Base-by-base conservation (phyloP, 192 early-diverging fungal genomes). In the Linderina pennispora region DNA sequence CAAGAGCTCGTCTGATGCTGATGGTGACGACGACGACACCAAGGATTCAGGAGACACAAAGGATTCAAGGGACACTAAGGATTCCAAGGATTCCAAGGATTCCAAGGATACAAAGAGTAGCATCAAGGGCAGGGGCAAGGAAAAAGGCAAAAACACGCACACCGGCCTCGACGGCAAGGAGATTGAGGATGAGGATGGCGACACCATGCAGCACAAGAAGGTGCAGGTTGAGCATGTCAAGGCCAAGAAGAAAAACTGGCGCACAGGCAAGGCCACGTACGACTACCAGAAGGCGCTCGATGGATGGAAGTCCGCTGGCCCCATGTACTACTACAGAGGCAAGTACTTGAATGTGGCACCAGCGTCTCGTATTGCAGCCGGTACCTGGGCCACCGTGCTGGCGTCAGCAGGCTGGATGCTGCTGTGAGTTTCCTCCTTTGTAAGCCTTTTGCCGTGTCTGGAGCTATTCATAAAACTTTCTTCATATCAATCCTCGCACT, bases 231-330 rank as follows among this genome's bases (percentile, higher is more conserved):
- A 70, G 50, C 66, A 70, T 23, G 48, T 70, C 2, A 31, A 70
- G 44, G 66, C 66, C 23, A 58, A 54, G 36, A 48, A 56, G 47
- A 54, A 55, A 28, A 50, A 36, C 44, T 70, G 66, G 66, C 66
- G 66, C 31, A 70, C 55, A 16, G 66, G 66, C 15, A 58, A 58
- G 40, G 55, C 59, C 33, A 55, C 58, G 38, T 70, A 70, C 51
- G 41, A 70, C 36, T 70, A 70, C 40, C 51, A 58, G 15, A 45
- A 70, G 43, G 53, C 66, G 0, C 33, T 70, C 23, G 51, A 55
- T 8, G 66, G 58, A 8, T 70, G 66, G 66, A 70, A 70, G 44
- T 55, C 62, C 7, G 66, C 62, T 14, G 66, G 66, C 3, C 66
- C 66, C 8, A 36, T 62, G 31, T 70, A 70, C 18, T 70, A 70